These are phyloP conservation scores for Trichoderma gracile DNA, from an alignment of 2,329 filamentous ascomycete genomes.

Conservation along the genomic window DNA sequence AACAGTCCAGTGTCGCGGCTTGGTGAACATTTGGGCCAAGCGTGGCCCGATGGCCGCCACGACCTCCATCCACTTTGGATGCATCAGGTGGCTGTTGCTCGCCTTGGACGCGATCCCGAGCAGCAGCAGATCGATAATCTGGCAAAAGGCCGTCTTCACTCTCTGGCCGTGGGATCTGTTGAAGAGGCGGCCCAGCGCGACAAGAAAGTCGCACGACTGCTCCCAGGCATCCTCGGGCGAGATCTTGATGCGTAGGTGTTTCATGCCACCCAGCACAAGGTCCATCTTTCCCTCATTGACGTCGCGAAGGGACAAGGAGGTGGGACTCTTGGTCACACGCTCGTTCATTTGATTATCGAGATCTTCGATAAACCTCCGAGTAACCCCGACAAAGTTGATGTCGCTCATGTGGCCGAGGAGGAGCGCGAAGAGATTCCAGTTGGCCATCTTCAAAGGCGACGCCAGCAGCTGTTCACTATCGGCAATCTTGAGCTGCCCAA, in stretches of 20 bases:
- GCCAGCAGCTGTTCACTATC: slow-evolving; percentile 77
- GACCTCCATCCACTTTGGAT: slow-evolving; percentile 84
- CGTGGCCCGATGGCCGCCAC: slow-evolving; percentile 75
- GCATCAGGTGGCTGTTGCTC: slow-evolving; percentile 70
- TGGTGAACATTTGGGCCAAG: slow-evolving; percentile 80
- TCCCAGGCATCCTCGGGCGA: slow-evolving; percentile 76
- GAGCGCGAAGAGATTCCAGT: slow-evolving; percentile 93
- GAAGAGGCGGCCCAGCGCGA: slow-evolving; percentile 78
- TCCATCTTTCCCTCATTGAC: slow-evolving; percentile 77
- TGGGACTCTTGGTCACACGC: slow-evolving; percentile 67
- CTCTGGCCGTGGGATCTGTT: slow-evolving; percentile 80
- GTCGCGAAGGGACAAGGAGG: slow-evolving; percentile 58
- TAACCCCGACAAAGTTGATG: slow-evolving; percentile 83
- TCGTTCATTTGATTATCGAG: slow-evolving; percentile 78
- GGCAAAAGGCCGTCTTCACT: slow-evolving; percentile 92
- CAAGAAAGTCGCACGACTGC: slow-evolving; percentile 85
- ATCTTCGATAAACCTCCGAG: slow-evolving; percentile 77
- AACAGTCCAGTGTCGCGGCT: slow-evolving; percentile 87
- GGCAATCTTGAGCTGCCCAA: slow-evolving; percentile 87
- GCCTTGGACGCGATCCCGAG: slow-evolving; percentile 84
- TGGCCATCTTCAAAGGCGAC: slow-evolving; percentile 83
- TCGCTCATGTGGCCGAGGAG: slow-evolving; percentile 95
- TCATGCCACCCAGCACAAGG: slow-evolving; percentile 87
- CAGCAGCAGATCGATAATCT: slow-evolving; percentile 82
- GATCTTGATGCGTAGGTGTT: slow-evolving; percentile 76